These are phyloP conservation scores for Hypoxylon intermedium DNA, from an alignment of 495 filamentous ascomycete species.

Conservation along the genomic window DNA sequence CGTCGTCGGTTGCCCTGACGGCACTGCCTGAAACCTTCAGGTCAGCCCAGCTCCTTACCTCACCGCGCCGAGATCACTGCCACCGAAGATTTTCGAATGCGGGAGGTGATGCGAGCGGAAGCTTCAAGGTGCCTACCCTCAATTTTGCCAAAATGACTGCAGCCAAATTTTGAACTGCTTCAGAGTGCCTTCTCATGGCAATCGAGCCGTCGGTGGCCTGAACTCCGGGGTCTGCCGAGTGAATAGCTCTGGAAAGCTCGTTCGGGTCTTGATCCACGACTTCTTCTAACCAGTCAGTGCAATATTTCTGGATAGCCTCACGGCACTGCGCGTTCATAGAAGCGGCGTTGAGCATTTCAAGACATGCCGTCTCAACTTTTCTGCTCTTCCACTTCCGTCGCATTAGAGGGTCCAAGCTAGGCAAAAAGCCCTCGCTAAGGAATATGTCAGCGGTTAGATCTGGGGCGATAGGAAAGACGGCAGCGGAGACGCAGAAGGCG, in stretches of 20 bases:
- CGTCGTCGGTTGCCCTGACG: constrained; percentile 47
- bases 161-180: constrained; percentile 66
- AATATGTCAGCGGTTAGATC: constrained; percentile 75
- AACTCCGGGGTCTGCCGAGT: constrained; percentile 47
- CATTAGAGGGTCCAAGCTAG: constrained; percentile 71
- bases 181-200: constrained; percentile 57
- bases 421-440: constrained; percentile 81
- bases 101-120: constrained; percentile 21
- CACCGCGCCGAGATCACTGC: constrained; percentile 22
- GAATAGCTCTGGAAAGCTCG: constrained; percentile 59
- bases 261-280: constrained; percentile 72
- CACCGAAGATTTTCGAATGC: constrained; percentile 33
- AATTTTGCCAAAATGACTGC: constrained; percentile 87
- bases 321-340: constrained; percentile 82
- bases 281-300: constrained; percentile 81
- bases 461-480: constrained; percentile 84
- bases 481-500: constrained; percentile 86
- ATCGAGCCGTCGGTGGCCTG: constrained; percentile 51
- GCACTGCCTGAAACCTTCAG: constrained; percentile 59
- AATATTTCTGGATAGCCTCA: constrained; percentile 79
- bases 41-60: constrained; percentile 50
- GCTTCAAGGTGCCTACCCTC: constrained; percentile 55
- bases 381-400: constrained; percentile 75
- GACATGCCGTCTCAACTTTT: constrained; percentile 78
- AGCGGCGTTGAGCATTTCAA: constrained; percentile 89